Base-by-base conservation (phyloP, 2,329 filamentous ascomycete species). In the Ophiosphaerella narmari region DNA sequence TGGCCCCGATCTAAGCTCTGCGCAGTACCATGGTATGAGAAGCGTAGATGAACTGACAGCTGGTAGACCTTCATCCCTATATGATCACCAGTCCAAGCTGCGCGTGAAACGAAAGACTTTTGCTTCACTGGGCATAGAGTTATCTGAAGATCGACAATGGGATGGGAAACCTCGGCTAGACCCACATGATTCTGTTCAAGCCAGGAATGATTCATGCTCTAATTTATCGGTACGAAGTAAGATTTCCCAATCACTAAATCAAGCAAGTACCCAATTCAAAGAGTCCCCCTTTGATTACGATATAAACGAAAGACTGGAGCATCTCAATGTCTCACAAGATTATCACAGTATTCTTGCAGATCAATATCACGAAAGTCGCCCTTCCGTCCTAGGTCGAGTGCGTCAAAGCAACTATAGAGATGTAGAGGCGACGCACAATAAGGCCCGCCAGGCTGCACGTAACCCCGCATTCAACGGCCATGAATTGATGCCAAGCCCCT, bases 241-340 rank as follows among this genome's bases (percentile, higher is more conserved):
- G 50, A 56, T 46, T 33, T 39, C 57, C 7, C 55, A 42, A 11
- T 44, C 58, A 12, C 21, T 62, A 8, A 53, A 57, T 39, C 57
- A 49, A 38, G 50, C 39, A 23, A 55, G 37, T 31, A 44, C 52
- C 5, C 47, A 61, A 12, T 37, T 44, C 11, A 50, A 61, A n/a
- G 57, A 63, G 31, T 48, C 41, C 32, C 57, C 52, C 50, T 60
- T 59, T 35, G 54, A 61, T 39, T 35, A 45, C 7, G 57, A 62
- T 1, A 48, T 63, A 48, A 55, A 59, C 35, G 60, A 64, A 7
- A 62, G 57, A 39, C 44, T 59, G 31, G 51, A 57, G 36, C 48
- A 63, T 38, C 38, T 67, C n/a, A 63, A 60, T 43, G 65, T 67
- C 38, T 63, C 60, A 11, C 63, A 69, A 46, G 68, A 69, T 14